Evolutionary conservation across 2,329 filamentous ascomycete genomes (phyloP), one percentile per base, ranked within the genome.

Genomic region (Claviceps lovelessii): DNA sequence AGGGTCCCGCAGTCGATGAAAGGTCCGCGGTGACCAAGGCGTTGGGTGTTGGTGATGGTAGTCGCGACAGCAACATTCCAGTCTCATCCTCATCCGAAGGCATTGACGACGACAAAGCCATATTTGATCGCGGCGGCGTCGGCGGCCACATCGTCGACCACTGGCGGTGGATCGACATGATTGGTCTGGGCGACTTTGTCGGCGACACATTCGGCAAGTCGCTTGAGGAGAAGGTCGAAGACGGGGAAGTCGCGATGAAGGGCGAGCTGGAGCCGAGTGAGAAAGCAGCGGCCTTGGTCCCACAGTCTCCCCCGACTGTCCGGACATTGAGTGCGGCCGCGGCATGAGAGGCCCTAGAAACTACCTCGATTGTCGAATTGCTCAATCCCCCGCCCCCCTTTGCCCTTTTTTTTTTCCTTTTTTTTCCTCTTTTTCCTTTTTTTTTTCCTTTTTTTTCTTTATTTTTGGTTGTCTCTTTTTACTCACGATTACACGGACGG

Each of bases 141-240:
- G n/a, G n/a, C n/a, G n/a, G 65, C 50, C 63, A 64, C 1, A 59
- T 59, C 1, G 71, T 81, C 8, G 70, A 72, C 3, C 67, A 70
- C 54, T 82, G 79, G 79, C 64, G 67, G 46, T 78, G 73, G 73
- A 73, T 81, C 57, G 74, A 80, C 51, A 68, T 75, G 23, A 70
- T 78, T 3, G 77, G 77, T 8, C 67, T 79, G 58, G 78, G 69
- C 0, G 65, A 67, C 1, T 56, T 61, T 2, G 62, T 57, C 7
- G 64, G 67, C 3, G 58, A 60, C 9, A 63, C 62, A 9, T 61
- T 56, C 4, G 65, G 63, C 52, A 68, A 69, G 60, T 62, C 65
- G 0, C 57, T 61, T 1, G 55, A 60, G 11, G 56, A 67, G 54
- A 63, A 69, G 58, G 64, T 70, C 11, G 68, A 70, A 23, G 64